Percentiles rank a stretch among this genome's conserved stretches.
phyloP scores from a whole-genome alignment of 192 early-diverging fungal genomes.

The Coemansia sp. region DNA sequence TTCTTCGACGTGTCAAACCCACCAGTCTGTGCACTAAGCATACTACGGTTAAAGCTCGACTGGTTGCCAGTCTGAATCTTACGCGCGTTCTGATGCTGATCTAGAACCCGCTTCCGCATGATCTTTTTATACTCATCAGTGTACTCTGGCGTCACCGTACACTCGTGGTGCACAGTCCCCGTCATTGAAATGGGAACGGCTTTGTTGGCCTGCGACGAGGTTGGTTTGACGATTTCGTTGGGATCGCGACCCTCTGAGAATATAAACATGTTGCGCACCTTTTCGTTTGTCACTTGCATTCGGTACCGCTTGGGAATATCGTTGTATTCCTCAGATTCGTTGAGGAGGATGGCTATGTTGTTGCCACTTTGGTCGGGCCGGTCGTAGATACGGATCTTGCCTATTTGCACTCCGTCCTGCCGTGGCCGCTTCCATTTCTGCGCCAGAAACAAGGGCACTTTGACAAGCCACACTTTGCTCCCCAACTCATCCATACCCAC shows the following conservation, averaged over 20 bases:
- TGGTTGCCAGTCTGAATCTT: constrained; percentile 21
- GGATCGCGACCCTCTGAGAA: constrained; percentile 67
- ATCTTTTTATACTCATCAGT: constrained; percentile 66
- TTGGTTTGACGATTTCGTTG: constrained; percentile 46
- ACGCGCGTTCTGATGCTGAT: constrained; percentile 50
- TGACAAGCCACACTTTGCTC: constrained; percentile 91
- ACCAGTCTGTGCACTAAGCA: constrained; percentile 45
- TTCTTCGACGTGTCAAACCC: constrained; percentile 51
- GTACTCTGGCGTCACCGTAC: constrained; percentile 64
- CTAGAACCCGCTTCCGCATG: constrained; percentile 66
- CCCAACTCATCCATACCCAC: constrained; percentile 66
- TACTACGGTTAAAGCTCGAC: constrained; percentile 50
- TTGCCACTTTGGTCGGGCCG: constrained; percentile 56
- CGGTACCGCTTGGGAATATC: constrained; percentile 85
- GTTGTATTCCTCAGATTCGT: constrained; percentile 60
- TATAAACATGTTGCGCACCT: constrained; percentile 76
- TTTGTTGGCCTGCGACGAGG: constrained; percentile 49
- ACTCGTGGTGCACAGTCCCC: constrained; percentile 76
- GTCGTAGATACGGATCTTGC: constrained; percentile 78
- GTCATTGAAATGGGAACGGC: constrained; percentile 59
- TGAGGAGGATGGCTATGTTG: constrained; percentile 70
- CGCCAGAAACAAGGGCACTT: constrained; percentile 89
- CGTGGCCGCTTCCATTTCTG: constrained; percentile 75
- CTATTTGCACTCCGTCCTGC: constrained; percentile 71
- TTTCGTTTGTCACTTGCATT: constrained; percentile 68